Evolutionary conservation across 768 basidiomycete genomes (phyloP).

Genomic region (Mycena vulgaris): DNA sequence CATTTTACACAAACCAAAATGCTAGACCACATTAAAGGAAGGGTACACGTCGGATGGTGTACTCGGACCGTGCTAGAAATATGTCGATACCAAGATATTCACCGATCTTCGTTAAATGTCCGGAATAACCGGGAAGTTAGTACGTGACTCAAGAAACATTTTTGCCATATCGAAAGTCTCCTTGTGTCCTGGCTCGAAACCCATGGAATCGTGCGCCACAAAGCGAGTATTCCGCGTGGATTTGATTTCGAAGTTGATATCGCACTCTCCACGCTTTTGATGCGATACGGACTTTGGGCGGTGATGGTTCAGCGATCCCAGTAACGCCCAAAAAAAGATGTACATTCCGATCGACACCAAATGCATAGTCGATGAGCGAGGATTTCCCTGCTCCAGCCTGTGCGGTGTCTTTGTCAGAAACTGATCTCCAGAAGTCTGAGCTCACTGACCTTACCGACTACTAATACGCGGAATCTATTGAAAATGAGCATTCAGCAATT

Average conservation of each 20-base stretch:
- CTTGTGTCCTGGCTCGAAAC: conserved; percentile 17
- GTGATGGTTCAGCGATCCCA: no score
- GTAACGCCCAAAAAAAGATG: not conserved
- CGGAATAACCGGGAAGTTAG: no score
- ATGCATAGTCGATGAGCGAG: no score
- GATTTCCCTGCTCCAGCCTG: conserved; percentile 12
- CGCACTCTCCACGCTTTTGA: conserved; percentile 1
- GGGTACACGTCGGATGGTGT: no score
- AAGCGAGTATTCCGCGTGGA: conserved; percentile 9
- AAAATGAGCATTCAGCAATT: not conserved
- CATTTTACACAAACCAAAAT: no score
- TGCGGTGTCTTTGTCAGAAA: not conserved
- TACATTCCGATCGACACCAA: conserved; percentile 11
- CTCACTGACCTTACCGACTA: conserved; percentile 16
- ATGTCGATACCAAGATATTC: no score
- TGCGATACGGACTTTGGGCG: not conserved
- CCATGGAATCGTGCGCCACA: conserved; percentile 22
- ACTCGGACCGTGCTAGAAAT: no score
- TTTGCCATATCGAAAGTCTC: conserved; percentile 9
- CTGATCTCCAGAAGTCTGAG: not conserved
- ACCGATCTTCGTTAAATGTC: no score
- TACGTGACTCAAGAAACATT: conserved; percentile 4
- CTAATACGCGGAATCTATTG: conserved; percentile 12
- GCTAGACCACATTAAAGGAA: no score
- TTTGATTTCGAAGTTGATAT: not conserved